Evolutionary conservation across 1,284 basidiomycete genomes (phyloP), one percentile per base, ranked within the genome.

Genomic region (Exobasidium cylindrosporum): DNA sequence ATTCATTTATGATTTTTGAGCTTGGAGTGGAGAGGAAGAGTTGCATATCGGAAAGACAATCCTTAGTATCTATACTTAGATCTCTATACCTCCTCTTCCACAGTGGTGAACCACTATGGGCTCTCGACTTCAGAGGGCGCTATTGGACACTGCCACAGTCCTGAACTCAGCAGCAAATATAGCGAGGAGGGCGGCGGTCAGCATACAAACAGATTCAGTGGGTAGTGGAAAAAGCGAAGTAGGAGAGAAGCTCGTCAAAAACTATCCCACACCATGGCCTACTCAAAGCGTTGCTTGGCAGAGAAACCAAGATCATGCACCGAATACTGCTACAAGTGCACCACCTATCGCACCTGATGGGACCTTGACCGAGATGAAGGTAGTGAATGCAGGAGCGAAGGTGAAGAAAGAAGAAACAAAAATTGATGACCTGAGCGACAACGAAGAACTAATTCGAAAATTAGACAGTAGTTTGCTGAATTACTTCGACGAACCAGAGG

Each of bases 291-390:
- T 40, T 10, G 35, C 35, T 40, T 40, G 7, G 35, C 35, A 40
- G 7, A 7, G 17, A 40, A 40, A 40, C 10, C 35, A 40, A 17
- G 17, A 40, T 7, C 35, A 40, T 40, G 35, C 35, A 17, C 10
- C 7, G 7, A 40, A 17, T 7, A 40, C 7, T 40, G 35, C 17
- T 7, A 40, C 35, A 40, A 40, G 35, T 40, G 47, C 21, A 10
- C 47, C 47, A 21, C 47, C 47, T 31, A 7, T 50, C 24, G 62
- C 62, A 17, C 62, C 62, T n/a, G 62, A 64, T 50, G 62, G 62
- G 17, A 64, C 62, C 14, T 35, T 52, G 28, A 64, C 62, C 13
- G 62, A 64, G 58, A 64, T 64, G 62, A 61, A 62, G 58, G 61
- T 63, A 24, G 49, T 64, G 10, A 47, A 60, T 40, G 24, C 35